Evolutionary conservation across 108 stramenopile genomes (phyloP), one percentile per base, ranked within the genome.

Genomic region (Pseudonitzschia pungens): DNA sequence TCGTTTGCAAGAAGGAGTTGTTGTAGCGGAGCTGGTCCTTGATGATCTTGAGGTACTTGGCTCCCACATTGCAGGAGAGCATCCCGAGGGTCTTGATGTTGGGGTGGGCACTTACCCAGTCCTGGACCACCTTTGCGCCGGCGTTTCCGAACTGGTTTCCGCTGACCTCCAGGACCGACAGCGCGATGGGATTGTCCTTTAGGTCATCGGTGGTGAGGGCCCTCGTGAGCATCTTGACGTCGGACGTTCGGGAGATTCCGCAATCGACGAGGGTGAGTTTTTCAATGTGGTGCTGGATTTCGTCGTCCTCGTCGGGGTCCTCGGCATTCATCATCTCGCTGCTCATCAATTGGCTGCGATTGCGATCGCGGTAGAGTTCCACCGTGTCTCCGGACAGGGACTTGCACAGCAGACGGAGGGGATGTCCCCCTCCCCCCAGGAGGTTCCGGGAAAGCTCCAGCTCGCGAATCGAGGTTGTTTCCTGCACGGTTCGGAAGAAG

Each of bases 1-100:
- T 44, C 28, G 21, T 65, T 50, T 67, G 43, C 16, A 67, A 48
- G 50, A 67, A 67, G 27, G 66, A 67, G 50, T 67, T 67, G 16
- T 67, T 67, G 28, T 67, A 67, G 6, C 66, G 66, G 18, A 67
- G 36, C 11, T 22, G 43, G 29, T 67, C 66, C 12, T 40, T 21
- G 11, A 67, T 40, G n/a, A 33, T 40, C 36, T 62, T 62, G 32
- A 62, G 36, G 36, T 62, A 10, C 36, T 42, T 62, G 0, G 60
- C n/a, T 0, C 36, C 31, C 36, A 62, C 60, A 18, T 33, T 33
- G 18, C 60, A 62, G 18, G 28, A 26, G 40, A 62, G n/a, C 60
- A 62, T 62, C 5, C 60, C 60, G 31, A 62, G n/a, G 15, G 5
- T 36, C 20, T 26, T 62, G 32, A 40, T 14, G 29, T 31, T 33